Evolutionary conservation across 805 yeast genomes (phyloP).

Genomic region (Candida easanensis): DNA sequence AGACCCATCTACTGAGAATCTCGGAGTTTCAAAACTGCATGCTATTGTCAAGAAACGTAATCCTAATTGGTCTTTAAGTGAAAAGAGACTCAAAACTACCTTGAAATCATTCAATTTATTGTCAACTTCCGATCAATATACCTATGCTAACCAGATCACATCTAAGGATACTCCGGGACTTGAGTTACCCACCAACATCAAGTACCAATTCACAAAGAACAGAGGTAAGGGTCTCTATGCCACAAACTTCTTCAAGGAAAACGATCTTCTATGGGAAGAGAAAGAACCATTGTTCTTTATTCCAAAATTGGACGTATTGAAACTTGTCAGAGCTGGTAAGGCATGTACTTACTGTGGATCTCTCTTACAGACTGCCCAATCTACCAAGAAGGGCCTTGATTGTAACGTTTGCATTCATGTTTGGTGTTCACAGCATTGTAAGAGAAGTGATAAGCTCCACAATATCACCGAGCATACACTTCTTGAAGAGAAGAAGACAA

Average conservation of each 20-base stretch:
- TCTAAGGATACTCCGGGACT: constrained; percentile 48
- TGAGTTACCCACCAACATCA: constrained; percentile 40
- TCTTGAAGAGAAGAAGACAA: constrained; percentile 33
- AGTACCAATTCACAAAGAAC: constrained; percentile 45
- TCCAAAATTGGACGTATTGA: constrained; percentile 66
- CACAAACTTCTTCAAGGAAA: constrained; percentile 42
- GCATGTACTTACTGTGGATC: constrained; percentile 74
- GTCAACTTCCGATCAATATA: constrained; percentile 39
- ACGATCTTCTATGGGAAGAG: constrained; percentile 61
- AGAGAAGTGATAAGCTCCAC: constrained; percentile 52
- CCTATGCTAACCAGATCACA: constrained; percentile 52
- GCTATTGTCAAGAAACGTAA: constrained; percentile 47
- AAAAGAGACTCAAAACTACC: constrained; percentile 50
- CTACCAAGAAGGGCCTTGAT: constrained; percentile 47
- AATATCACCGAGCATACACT: constrained; percentile 53
- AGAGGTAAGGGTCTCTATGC: constrained; percentile 66
- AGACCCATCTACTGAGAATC: constrained; percentile 58
- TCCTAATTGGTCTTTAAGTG: constrained; percentile 62
- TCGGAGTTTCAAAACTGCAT: constrained; percentile 54
- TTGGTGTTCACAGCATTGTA: constrained; percentile 71
- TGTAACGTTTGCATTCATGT: constrained; percentile 62
- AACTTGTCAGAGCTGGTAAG: constrained; percentile 55
- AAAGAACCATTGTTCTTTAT: constrained; percentile 52
- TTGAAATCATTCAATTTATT: constrained; percentile 57
- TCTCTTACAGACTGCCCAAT: constrained; percentile 24